A percentile compares a stretch with the other conserved stretches of the same genome.
Conservation (phyloP, 176 grass and related monocot species). For the Carex scoparia region DNA sequence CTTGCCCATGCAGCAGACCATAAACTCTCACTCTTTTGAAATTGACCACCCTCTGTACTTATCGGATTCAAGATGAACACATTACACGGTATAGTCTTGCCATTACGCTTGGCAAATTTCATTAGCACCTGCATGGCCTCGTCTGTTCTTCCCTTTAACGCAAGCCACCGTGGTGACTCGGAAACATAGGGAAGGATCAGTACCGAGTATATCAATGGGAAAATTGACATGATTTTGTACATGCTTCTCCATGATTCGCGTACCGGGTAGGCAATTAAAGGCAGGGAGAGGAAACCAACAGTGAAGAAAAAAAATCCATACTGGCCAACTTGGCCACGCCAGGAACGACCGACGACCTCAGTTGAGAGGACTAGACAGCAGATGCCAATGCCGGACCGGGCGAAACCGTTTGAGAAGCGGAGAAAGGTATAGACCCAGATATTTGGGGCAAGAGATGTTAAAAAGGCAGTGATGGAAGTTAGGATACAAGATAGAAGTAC, state of each 20-base stretch:
- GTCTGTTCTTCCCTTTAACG: conserved; percentile 27
- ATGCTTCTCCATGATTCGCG: conserved; percentile 38
- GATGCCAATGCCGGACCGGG: conserved; percentile 44
- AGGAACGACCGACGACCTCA: conserved; percentile 36
- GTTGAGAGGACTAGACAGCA: conserved; percentile 52
- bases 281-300: conserved; percentile 44
- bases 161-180: conserved; percentile 51
- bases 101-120: conserved; percentile 39
- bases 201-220: conserved; percentile 37
- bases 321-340: conserved; percentile 52
- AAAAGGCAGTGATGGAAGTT: conserved; percentile 31
- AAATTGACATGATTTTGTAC: conserved; percentile 45
- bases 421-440: conserved; percentile 41
- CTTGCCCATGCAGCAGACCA: conserved; percentile 39
- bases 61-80: conserved; percentile 10
- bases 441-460: conserved; percentile 38
- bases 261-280: conserved; percentile 33
- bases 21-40: conserved; percentile 21
- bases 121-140: conserved; percentile 34
- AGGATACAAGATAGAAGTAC: conserved; percentile 36
- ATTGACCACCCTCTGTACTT: not conserved
- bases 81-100: conserved; percentile 30
- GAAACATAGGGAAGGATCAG: conserved; percentile 38
- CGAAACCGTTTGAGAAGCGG: conserved; percentile 42
- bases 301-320: conserved; percentile 60